Conservation (phyloP, 331 rosid genomes). For the Quercus phellos region DNA sequence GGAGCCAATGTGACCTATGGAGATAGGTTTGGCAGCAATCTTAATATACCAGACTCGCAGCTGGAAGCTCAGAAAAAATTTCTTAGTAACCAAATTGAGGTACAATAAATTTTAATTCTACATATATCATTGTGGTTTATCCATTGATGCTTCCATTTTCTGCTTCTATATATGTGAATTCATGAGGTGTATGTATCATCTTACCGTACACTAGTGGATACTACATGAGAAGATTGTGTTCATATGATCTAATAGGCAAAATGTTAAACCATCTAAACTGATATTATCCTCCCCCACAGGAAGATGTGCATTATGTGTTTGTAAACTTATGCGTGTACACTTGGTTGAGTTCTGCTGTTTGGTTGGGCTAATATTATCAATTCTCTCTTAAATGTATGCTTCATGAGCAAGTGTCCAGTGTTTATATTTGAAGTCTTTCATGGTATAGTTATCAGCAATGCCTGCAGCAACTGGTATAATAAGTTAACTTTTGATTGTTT, state of each 20-base stretch:
- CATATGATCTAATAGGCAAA: not conserved
- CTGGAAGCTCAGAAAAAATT: slow-evolving; percentile 58
- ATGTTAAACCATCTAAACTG: not conserved
- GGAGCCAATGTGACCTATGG: slow-evolving; percentile 30
- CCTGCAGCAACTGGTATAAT: too few relatives aligned
- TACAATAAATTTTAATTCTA: slow-evolving; percentile 13
- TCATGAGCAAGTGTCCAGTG: too few relatives aligned
- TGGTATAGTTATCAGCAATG: too few relatives aligned
- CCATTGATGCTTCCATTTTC: not conserved
- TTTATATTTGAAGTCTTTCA: too few relatives aligned
- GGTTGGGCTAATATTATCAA: too few relatives aligned
- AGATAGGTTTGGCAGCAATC: slow-evolving; percentile 38
- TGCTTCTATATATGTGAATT: not conserved
- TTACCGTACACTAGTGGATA: not conserved
- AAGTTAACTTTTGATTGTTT: too few relatives aligned
- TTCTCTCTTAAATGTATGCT: too few relatives aligned
- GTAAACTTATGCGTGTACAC: not conserved
- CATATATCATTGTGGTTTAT: not conserved
- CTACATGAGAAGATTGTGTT: not conserved
- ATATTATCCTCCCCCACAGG: not conserved
- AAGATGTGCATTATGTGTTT: too few relatives aligned
- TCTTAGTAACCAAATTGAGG: slow-evolving; percentile 69
- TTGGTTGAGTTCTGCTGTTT: not conserved
- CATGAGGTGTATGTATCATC: not conserved
- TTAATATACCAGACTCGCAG: slow-evolving; percentile 35